Evolutionary conservation across 108 stramenopile species (phyloP).

Genomic region (Cyclotella atomus): DNA sequence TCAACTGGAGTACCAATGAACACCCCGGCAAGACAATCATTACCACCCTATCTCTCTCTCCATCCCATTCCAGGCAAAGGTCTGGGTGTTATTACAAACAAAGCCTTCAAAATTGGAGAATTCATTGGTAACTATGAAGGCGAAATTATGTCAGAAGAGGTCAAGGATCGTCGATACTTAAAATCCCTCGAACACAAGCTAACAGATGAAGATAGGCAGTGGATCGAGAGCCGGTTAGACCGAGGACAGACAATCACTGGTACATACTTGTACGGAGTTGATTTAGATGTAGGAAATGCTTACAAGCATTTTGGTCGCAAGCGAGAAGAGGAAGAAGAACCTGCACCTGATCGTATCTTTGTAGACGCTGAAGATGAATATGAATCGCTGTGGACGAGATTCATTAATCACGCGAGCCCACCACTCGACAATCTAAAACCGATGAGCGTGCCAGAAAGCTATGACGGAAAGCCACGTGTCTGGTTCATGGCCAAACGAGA

Average conservation of each 20-base stretch:
- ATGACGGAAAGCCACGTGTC: conserved; percentile 52
- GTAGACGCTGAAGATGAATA: conserved; percentile 54
- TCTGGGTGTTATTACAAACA: conserved; percentile 15
- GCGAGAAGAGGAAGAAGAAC: background rate
- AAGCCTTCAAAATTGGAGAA: conserved; percentile 2
- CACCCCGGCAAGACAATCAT: conserved; percentile 34
- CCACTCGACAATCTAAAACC: conserved; percentile 34
- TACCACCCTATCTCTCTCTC: conserved; percentile 29
- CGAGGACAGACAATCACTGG: conserved; percentile 47
- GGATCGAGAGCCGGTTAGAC: conserved; percentile 33
- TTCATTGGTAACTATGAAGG: conserved; percentile 49
- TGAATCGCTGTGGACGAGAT: conserved; percentile 38
- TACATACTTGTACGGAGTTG: conserved; percentile 36
- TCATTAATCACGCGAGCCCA: conserved; percentile 44
- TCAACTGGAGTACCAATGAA: conserved; percentile 20
- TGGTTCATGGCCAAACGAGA: conserved; percentile 72
- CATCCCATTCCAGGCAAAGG: conserved; percentile 29
- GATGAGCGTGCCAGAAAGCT: conserved; percentile 33
- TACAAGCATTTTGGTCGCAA: conserved; percentile 13
- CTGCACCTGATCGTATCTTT: conserved; percentile 7
- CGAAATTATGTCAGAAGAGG: conserved; percentile 33
- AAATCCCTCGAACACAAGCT: conserved; percentile 6
- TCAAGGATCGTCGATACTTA: conserved; percentile 43
- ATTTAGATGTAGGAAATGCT: background rate
- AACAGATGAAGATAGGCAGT: conserved; percentile 26